phyloP scores from a whole-genome alignment of 768 basidiomycete species.

The Pleurotus salmoneostramineus region DNA sequence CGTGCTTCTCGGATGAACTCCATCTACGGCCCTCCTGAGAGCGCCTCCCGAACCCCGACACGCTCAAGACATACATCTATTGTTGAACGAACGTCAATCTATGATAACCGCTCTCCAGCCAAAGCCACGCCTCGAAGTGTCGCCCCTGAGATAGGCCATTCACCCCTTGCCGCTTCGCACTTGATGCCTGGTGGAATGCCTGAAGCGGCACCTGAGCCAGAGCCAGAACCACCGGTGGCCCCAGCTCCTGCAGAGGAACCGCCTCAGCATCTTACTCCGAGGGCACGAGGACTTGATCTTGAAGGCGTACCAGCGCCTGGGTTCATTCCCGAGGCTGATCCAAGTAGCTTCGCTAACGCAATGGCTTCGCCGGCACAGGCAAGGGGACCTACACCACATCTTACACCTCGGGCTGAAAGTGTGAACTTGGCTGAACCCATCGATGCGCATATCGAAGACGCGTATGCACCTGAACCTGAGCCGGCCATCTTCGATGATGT shows the following conservation, averaged over 20 bases:
- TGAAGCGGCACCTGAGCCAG: background rate
- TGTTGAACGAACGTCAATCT: background rate
- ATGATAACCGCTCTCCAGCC: background rate
- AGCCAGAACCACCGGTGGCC: background rate
- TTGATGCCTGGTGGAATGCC: background rate
- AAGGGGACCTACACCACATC: background rate
- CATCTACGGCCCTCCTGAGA: background rate
- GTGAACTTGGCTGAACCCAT: slow-evolving; percentile 2
- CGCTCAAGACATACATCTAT: background rate
- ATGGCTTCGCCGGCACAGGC: background rate
- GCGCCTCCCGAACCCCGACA: background rate
- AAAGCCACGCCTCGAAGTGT: background rate
- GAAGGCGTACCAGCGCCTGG: background rate
- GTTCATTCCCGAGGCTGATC: background rate
- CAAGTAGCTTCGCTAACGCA: background rate
- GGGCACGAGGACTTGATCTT: background rate
- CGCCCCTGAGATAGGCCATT: background rate
- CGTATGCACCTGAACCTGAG: background rate
- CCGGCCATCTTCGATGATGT: slow-evolving; percentile 1
- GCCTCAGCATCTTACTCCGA: background rate
- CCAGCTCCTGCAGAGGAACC: background rate
- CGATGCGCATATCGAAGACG: slow-evolving; percentile 8
- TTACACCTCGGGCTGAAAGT: background rate
- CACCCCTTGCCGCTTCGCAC: background rate
- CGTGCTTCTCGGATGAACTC: background rate